Evolutionary conservation across 257 asterid species (phyloP).

Genomic region (Przewalskia tangutica): DNA sequence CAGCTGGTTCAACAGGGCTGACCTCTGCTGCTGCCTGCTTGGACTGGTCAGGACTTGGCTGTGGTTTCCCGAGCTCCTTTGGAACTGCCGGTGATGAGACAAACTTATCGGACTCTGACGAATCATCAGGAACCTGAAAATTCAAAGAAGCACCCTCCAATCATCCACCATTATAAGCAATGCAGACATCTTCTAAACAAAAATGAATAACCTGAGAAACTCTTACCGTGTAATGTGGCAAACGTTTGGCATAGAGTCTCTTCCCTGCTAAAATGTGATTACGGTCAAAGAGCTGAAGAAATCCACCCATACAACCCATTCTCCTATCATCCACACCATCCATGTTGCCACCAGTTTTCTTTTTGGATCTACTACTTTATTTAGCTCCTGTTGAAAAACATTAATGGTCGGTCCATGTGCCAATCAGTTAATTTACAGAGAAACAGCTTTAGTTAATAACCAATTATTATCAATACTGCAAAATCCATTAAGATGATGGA

Average conservation of each 20-base stretch:
- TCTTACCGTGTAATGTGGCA: slow-evolving; percentile 39
- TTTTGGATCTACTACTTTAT: neutral
- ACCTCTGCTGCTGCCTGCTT: slow-evolving; percentile 9
- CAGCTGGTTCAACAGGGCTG: slow-evolving; percentile 9
- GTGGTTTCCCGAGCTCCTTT: slow-evolving; percentile 27
- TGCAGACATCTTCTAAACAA: neutral
- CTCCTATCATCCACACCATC: slow-evolving; percentile 7
- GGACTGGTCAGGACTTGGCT: slow-evolving; percentile 21
- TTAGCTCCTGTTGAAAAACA: slow-evolving; percentile 5
- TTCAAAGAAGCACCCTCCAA: neutral
- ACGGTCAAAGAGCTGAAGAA: slow-evolving; percentile 73
- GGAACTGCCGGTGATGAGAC: slow-evolving; percentile 36
- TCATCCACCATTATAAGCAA: neutral
- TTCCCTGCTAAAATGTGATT: slow-evolving; percentile 54
- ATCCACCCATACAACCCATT: slow-evolving; percentile 87
- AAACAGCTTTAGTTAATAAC: neutral
- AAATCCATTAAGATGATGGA: neutral
- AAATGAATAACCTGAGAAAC: neutral
- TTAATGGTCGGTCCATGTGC: neutral
- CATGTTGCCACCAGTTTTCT: neutral
- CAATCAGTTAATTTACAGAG: neutral
- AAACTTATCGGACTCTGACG: slow-evolving; percentile 39
- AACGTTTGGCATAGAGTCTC: slow-evolving; percentile 50
- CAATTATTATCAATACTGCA: neutral
- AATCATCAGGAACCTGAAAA: slow-evolving; percentile 37